A percentile compares a stretch with the other conserved stretches of the same genome.
These are phyloP conservation scores for Plasmodium vivax DNA, from an alignment of 169 alveolate genomes.

Conservation along the genomic window DNA sequence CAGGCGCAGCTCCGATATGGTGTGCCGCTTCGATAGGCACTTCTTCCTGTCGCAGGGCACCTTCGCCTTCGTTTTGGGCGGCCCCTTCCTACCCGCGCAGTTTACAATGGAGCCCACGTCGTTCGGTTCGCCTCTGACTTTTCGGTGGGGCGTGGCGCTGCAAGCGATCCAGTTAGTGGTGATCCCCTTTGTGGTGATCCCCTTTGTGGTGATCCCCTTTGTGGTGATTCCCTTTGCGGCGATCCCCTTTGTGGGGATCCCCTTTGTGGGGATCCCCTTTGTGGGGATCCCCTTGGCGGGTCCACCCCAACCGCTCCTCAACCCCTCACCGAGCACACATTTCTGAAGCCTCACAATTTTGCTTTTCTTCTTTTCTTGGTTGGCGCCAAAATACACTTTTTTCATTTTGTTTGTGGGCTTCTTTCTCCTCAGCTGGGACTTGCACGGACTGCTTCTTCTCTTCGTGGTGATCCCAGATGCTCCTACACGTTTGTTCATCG, in stretches of 20 bases:
- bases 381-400: neutral
- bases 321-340: neutral
- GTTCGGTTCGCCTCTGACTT: neutral
- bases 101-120: neutral
- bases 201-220: too few species aligned
- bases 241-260: too few species aligned
- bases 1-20: conserved; percentile 9
- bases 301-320: neutral
- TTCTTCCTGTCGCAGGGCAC: neutral
- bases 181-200: too few species aligned
- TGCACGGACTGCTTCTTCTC: conserved; percentile 6
- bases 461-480: neutral
- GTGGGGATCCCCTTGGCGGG: neutral
- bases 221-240: too few species aligned
- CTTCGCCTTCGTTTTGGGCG: neutral
- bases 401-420: neutral
- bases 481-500: neutral
- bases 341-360: neutral
- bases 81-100: neutral
- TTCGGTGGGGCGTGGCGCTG: neutral
- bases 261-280: too few species aligned
- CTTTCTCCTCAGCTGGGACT: neutral
- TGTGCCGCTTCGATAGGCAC: conserved; percentile 5
- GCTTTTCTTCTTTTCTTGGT: conserved; percentile 6
- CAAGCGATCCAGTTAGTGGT: neutral